Conservation (phyloP, 805 yeast genomes). For the Candida chilensis region DNA sequence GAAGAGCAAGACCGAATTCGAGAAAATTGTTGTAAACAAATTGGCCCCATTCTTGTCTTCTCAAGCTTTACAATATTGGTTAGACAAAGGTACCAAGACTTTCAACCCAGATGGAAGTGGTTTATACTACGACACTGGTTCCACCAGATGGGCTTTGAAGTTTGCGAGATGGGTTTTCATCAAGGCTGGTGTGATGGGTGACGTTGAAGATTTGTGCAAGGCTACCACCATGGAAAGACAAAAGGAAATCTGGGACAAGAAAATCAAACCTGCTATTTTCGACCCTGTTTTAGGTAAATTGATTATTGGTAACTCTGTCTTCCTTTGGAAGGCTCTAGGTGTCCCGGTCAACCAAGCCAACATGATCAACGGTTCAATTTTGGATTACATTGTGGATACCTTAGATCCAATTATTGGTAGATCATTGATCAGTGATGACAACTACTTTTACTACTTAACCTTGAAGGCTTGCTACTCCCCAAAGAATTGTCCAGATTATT, state of each 20-base stretch:
- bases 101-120: slow-evolving; percentile 51
- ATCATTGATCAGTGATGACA: slow-evolving; percentile 58
- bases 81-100: slow-evolving; percentile 48
- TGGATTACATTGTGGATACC: slow-evolving; percentile 68
- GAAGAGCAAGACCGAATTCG: slow-evolving; percentile 37
- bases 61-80: slow-evolving; percentile 77
- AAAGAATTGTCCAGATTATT: slow-evolving; percentile 68
- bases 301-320: slow-evolving; percentile 74
- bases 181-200: slow-evolving; percentile 39
- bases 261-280: slow-evolving; percentile 61
- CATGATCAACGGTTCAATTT: slow-evolving; percentile 66
- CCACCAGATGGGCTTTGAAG: slow-evolving; percentile 79
- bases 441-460: slow-evolving; percentile 70
- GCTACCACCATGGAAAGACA: slow-evolving; percentile 57
- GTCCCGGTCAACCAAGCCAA: slow-evolving; percentile 80
- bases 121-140: slow-evolving; percentile 65
- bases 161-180: slow-evolving; percentile 53
- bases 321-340: slow-evolving; percentile 85
- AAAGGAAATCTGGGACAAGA: slow-evolving; percentile 49
- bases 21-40: slow-evolving; percentile 33
- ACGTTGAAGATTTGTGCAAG: slow-evolving; percentile 46
- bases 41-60: slow-evolving; percentile 69
- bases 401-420: slow-evolving; percentile 65
- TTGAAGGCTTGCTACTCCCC: slow-evolving; percentile 52
- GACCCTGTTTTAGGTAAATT: slow-evolving; percentile 60